phyloP scores from a whole-genome alignment of 1,284 basidiomycete species.

The Pholiota adiposa region DNA sequence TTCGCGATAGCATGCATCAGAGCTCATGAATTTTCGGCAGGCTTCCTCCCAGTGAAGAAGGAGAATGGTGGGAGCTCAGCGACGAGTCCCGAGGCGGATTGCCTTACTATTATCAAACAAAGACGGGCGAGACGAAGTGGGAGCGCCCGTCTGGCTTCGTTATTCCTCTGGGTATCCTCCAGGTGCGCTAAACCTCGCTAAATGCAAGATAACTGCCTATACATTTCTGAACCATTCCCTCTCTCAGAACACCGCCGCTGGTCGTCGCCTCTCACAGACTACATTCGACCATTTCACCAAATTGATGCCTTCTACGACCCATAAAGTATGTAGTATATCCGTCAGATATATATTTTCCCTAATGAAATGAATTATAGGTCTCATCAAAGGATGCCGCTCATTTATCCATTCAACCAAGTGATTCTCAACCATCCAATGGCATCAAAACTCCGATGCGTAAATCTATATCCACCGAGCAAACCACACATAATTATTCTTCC shows the following conservation, averaged over 20 bases:
- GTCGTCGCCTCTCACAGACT: slow-evolving; percentile 63
- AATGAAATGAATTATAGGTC: slow-evolving; percentile 2
- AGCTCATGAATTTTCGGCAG: slow-evolving; percentile 40
- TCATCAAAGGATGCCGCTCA: slow-evolving; percentile 9
- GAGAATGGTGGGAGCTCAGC: slow-evolving; percentile 95
- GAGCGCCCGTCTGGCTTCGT: slow-evolving; percentile 85
- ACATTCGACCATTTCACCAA: slow-evolving; percentile 44
- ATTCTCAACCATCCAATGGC: slow-evolving; percentile 19
- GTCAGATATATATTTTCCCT: not conserved
- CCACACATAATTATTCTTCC: slow-evolving; percentile 28
- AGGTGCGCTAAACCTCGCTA: slow-evolving; percentile 48
- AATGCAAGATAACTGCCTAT: not conserved
- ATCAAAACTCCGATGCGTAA: slow-evolving; percentile 35
- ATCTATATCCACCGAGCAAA: slow-evolving; percentile 44
- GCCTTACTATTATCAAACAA: slow-evolving; percentile 93
- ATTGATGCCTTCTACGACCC: slow-evolving; percentile 29
- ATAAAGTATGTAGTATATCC: slow-evolving; percentile 7
- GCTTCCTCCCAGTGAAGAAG: slow-evolving; percentile 81
- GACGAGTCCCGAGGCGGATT: slow-evolving; percentile 80
- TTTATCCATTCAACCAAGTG: slow-evolving; percentile 26
- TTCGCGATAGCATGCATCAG: slow-evolving; percentile 2
- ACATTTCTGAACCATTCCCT: not conserved
- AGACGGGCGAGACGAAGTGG: slow-evolving; percentile 89
- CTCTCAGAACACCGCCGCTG: slow-evolving; percentile 75
- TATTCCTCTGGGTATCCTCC: slow-evolving; percentile 88